A percentile compares a stretch with the other conserved stretches of the same genome.
phyloP scores from a whole-genome alignment of 441 rosid genomes.

The Mallotus repandus region DNA sequence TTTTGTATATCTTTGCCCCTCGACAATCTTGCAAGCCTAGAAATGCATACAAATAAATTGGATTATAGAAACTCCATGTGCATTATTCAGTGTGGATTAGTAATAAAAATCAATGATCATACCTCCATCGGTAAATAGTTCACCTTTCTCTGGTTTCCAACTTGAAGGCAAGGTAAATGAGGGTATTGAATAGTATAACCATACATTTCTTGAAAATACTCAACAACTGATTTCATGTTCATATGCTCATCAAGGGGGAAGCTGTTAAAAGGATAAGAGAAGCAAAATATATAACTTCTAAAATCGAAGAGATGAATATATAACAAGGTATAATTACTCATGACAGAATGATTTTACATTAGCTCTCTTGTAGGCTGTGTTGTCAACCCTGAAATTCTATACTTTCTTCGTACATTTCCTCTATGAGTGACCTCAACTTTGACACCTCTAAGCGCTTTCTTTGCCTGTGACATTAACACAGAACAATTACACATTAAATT shows the following conservation, averaged over 20 bases:
- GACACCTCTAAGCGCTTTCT: constrained; percentile 55
- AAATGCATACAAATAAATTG: constrained; percentile 1
- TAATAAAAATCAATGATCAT: constrained; percentile 4
- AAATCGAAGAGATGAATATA: background rate
- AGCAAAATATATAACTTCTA: background rate
- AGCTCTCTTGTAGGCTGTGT: constrained; percentile 49
- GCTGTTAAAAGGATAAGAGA: constrained; percentile 24
- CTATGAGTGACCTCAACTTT: constrained; percentile 57
- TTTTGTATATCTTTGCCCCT: constrained; percentile 52
- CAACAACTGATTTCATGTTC: constrained; percentile 51
- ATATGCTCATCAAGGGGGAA: constrained; percentile 46
- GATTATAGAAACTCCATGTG: background rate
- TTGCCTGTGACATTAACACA: constrained; percentile 31
- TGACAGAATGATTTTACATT: constrained; percentile 28
- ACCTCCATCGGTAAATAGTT: constrained; percentile 59
- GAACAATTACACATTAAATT: background rate
- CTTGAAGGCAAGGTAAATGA: constrained; percentile 49
- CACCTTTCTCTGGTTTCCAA: constrained; percentile 44
- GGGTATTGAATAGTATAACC: constrained; percentile 38
- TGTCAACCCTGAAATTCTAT: constrained; percentile 45
- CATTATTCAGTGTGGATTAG: background rate
- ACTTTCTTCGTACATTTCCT: constrained; percentile 44
- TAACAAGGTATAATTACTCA: background rate
- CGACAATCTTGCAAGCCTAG: constrained; percentile 52
- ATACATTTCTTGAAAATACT: constrained; percentile 46